These are phyloP conservation scores for Backusella psychrophila DNA, from an alignment of 192 early-diverging fungal genomes.

Conservation along the genomic window DNA sequence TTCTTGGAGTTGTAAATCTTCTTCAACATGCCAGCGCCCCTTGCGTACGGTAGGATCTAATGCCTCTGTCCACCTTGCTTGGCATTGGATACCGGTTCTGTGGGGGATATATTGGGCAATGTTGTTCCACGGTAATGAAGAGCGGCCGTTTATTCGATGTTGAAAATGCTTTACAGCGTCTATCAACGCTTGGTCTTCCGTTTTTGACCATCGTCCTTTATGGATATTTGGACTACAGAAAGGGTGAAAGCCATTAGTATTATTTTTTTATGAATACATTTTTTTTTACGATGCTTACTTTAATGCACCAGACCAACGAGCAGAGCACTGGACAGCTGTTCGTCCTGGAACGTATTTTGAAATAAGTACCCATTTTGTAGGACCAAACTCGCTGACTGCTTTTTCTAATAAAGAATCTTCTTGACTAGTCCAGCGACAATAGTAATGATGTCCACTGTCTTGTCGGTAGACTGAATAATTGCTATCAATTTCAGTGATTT, in stretches of 20 bases:
- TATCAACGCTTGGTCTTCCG: slow-evolving; percentile 22
- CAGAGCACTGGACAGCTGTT: slow-evolving; percentile 46
- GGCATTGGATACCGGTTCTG: slow-evolving; percentile 54
- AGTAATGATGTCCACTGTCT: background rate
- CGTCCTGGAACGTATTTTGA: slow-evolving; percentile 40
- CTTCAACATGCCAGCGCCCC: slow-evolving; percentile 42
- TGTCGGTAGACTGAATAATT: background rate
- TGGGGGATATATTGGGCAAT: slow-evolving; percentile 39
- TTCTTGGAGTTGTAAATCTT: slow-evolving; percentile 51
- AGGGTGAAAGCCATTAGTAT: background rate
- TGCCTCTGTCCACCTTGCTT: slow-evolving; percentile 57
- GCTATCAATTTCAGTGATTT: background rate
- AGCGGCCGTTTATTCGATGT: background rate
- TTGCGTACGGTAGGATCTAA: slow-evolving; percentile 50
- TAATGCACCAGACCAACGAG: slow-evolving; percentile 44
- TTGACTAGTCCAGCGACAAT: slow-evolving; percentile 37
- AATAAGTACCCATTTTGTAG: slow-evolving; percentile 45
- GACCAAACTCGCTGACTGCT: slow-evolving; percentile 36
- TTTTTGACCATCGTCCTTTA: slow-evolving; percentile 24
- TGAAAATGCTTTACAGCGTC: slow-evolving; percentile 3
- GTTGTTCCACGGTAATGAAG: slow-evolving; percentile 34
- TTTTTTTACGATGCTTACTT: slow-evolving; percentile 23
- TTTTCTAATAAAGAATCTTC: slow-evolving; percentile 36
- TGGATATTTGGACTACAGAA: slow-evolving; percentile 19
- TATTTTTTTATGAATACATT: background rate